Percentiles rank a stretch among this genome's conserved stretches.
Conservation (phyloP, 345 rosid genomes). For the Eucalyptus paniculata region DNA sequence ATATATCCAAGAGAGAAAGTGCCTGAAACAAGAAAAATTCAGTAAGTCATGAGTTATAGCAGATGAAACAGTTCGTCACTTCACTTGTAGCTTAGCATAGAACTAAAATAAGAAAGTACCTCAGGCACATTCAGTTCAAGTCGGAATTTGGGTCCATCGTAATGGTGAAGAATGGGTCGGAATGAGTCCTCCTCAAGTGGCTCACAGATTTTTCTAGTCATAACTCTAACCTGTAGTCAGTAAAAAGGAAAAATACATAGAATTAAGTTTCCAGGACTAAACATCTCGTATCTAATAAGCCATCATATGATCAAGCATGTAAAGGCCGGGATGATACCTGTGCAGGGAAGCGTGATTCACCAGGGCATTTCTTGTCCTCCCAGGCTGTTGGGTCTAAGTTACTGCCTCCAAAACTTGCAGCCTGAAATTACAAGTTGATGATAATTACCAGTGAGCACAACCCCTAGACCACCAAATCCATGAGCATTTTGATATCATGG, state of each 20-base stretch:
- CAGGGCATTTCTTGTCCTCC: conserved; percentile 87
- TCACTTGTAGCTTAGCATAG: neutral
- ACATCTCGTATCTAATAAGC: neutral
- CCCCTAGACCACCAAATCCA: neutral
- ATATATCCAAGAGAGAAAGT: conserved; percentile 80
- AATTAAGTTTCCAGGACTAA: neutral
- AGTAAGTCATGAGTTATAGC: neutral
- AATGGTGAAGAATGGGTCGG: conserved; percentile 96
- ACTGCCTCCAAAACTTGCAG: conserved; percentile 94
- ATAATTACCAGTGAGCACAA: neutral
- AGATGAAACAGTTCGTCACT: neutral
- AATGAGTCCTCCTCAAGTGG: conserved; percentile 97
- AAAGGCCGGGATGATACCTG: conserved; percentile 6
- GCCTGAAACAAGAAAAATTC: conserved; percentile 29
- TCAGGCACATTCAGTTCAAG: conserved; percentile 89
- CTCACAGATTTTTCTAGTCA: conserved; percentile 71
- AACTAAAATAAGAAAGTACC: conserved; percentile 18
- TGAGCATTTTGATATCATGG: neutral
- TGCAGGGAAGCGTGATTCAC: conserved; percentile 98
- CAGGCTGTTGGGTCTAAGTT: conserved; percentile 93
- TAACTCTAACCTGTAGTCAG: conserved; percentile 38
- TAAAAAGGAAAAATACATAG: neutral
- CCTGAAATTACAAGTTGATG: conserved; percentile 16
- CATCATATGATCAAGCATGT: neutral
- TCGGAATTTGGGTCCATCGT: conserved; percentile 98